Evolutionary conservation across 805 yeast species (phyloP), one percentile per base, ranked within the genome.

Genomic region (Candida mattraensis): DNA sequence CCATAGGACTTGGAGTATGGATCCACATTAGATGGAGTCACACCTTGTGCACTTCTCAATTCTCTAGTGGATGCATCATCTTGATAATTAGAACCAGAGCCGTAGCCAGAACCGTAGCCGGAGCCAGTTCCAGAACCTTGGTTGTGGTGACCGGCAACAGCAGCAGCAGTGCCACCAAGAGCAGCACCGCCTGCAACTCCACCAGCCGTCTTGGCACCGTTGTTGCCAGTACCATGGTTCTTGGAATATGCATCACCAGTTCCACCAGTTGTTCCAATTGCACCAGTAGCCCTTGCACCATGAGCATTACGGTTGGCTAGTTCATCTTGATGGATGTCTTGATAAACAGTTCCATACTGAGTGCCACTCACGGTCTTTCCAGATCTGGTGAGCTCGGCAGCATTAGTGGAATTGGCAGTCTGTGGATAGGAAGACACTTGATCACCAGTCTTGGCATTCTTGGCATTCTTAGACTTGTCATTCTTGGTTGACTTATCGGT

Each of bases 311-410:
- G 26, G 15, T 35, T 11, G 2, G 35, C 32, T n/a, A 38, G 27
- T 18, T 30, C 26, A 10, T 44, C 47, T 11, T 33, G 30, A 22
- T 44, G 45, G 15, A 37, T 40, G 17, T 43, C 48, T 15, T 39
- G 42, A 30, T 43, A 42, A 12, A 41, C 41, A 3, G 47, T 44
- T 12, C 48, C 48, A 20, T 44, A 30, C 30, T 44, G 51, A 13
- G 33, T 28, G 7, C 27, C 39, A 20, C 19, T 9, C 7, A 8
- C 30, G 5, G 20, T 24, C 11, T 16, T 8, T 15, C 32, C 32
- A n/a, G 30, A 5, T 5, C 30, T 16, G 10, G 30, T n/a, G n/a
- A n/a, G n/a, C n/a, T n/a, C n/a, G n/a, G n/a, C n/a, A n/a, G n/a
- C n/a, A n/a, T n/a, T n/a, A n/a, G n/a, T n/a, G n/a, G n/a, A n/a